phyloP scores from a whole-genome alignment of 1,284 basidiomycete genomes.

The Rhizopogon parksii region DNA sequence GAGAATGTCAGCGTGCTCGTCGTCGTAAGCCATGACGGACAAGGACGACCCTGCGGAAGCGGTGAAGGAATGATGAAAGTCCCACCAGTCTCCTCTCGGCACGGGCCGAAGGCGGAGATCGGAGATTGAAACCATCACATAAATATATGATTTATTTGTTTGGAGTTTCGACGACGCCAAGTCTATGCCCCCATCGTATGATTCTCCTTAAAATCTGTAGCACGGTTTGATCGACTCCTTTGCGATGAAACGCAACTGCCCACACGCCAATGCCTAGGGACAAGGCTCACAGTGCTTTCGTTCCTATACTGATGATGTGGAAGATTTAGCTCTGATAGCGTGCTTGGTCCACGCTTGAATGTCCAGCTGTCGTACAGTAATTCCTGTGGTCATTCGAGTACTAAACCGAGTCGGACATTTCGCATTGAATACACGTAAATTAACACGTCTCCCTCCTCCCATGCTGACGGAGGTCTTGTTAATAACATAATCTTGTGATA shows the following conservation, averaged over 20 bases:
- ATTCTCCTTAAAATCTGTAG: neutral
- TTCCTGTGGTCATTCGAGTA: constrained; percentile 59
- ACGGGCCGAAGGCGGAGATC: constrained; percentile 11
- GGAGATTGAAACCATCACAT: constrained; percentile 20
- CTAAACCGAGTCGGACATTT: constrained; percentile 50
- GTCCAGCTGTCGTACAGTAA: constrained; percentile 36
- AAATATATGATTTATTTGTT: too few relatives aligned
- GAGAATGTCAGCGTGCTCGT: constrained; percentile 60
- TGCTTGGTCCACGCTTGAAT: constrained; percentile 67
- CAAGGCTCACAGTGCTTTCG: constrained; percentile 62
- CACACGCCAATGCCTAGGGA: constrained; percentile 65
- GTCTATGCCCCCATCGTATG: neutral
- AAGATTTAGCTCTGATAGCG: constrained; percentile 35
- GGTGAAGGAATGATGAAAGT: constrained; percentile 14
- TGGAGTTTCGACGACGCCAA: neutral
- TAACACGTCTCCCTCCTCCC: too few relatives aligned
- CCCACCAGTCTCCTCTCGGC: constrained; percentile 10
- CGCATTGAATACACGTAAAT: neutral
- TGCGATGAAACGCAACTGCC: constrained; percentile 15
- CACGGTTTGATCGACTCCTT: too few relatives aligned
- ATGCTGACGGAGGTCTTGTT: too few relatives aligned
- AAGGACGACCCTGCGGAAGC: constrained; percentile 19
- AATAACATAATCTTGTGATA: neutral
- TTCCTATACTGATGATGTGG: constrained; percentile 65
- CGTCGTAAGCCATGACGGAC: constrained; percentile 40